Base-by-base conservation (phyloP, 768 basidiomycete genomes). In the Tubosaeta sp. region DNA sequence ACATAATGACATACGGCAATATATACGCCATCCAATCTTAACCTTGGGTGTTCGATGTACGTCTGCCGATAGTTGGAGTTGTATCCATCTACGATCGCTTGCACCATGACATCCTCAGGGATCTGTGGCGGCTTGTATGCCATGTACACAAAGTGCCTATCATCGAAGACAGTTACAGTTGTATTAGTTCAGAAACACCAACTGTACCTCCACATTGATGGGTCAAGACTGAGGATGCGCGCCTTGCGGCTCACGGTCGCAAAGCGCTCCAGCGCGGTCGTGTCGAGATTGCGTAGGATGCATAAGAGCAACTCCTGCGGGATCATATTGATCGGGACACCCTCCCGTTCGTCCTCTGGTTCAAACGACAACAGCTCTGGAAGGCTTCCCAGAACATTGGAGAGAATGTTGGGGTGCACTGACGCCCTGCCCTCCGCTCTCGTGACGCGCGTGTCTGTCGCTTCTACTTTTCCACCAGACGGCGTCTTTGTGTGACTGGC, bases 1-100 rank as follows among this genome's bases (percentile, higher is more conserved):
- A 86, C 74, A 59, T 91, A 95, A 67, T 93, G 92, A 62, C 92
- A 95, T 17, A 90, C 87, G 19, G 91, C 85, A 47, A 97, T 94
- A 65, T 95, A 95, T 10, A 92, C 84, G 2, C 94, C 94, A 54
- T 95, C 94, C 56, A 86, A 65, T 35, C 94, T 83, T 44, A 95
- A 67, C 43, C 94, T 80, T 13, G 92, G 91, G 52, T 91, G 88
- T 67, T 93, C 88, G 39, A 95, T 80, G 65, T 81, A 91, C 9
- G 88, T 71, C 17, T 83, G 84, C 35, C 94, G 80, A 70, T 83
- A 93, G 65, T 91, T 82, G 45, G 72, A 77, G 44, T 68, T 64
- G 65, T 82, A 84, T n/a, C 68, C 70, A 19, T 76, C 68, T 12
- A 83, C 71, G 22, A 90, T 72, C 2, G 72, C 63, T 43, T 73